Base-by-base conservation (phyloP, 1,284 basidiomycete species). In the Athelia sp. region DNA sequence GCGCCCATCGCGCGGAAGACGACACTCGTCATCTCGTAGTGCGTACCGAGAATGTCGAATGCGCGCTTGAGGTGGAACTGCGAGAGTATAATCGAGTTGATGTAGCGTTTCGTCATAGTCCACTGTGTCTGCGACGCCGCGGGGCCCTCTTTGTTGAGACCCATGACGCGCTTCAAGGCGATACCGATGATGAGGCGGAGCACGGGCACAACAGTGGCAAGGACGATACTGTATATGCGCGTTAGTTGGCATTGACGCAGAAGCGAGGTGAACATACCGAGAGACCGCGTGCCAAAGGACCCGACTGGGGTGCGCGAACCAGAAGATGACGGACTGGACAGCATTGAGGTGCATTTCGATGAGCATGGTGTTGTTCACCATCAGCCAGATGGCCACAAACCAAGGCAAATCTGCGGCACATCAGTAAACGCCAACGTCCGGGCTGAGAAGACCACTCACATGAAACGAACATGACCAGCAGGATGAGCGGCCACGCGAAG, bases 1-100 rank as follows among this genome's bases (percentile, higher is more conserved):
- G 73, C 73, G 17, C 73, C 73, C 73, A 75, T 74, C 26, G 64
- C 59, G 6, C 73, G 63, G 54, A 68, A 75, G 11, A 68, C 60
- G 49, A 69, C 67, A 29, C 68, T 70, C 26, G 73, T 72, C 32
- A 64, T 57, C 54, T 63, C 61, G 52, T 64, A 64, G 45, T 64
- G 62, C 2, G 62, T 58, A 2, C 62, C 62, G 21, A 64, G 50
- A 40, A 64, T 61, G 43, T 63, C 60, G 51, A 58, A 62, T 2
- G 62, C 58, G 23, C 57, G 57, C 44, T 57, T 59, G 26, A 64
- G 48, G 8, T 57, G 56, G 14, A 52, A 50, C 49, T 63, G 62
- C 32, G 59, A 62, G 32, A 64, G 57, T n/a, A 64, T 54, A 21
- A 18, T 46, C n/a, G 43, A 36, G 49, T 62, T 63, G 52, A 63